Evolutionary conservation across 495 filamentous ascomycete genomes (phyloP), one percentile per base, ranked within the genome.

Genomic region (Sordaria brevicollis): DNA sequence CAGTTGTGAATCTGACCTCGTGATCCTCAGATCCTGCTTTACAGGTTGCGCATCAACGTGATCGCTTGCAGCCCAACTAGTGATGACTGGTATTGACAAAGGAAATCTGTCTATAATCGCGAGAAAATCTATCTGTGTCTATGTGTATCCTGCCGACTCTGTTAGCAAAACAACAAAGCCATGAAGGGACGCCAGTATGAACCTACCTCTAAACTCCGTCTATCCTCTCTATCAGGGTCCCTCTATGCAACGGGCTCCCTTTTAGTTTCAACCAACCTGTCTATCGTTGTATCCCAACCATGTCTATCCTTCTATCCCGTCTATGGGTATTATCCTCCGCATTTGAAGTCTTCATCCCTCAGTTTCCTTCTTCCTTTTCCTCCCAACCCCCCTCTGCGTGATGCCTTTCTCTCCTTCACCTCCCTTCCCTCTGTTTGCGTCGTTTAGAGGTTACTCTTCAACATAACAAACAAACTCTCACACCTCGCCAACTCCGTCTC

Each of bases 391-490:
- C n/a, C 15, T 7, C 38, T 3, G n/a, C n/a, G 21, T 9, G 54
- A 65, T 65, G 19, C 31, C 13, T 17, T 35, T 34, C 39, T n/a
- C n/a, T n/a, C n/a, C n/a, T 36, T 7, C 35, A 9, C 36, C 31
- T 11, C 13, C 3, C 1, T 25, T 31, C 21, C 62, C 66, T 72
- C 65, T n/a, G n/a, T n/a, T n/a, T n/a, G n/a, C n/a, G n/a, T n/a
- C 21, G 0, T 29, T 11, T 57, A 78, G 31, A 79, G 31, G 57
- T 73, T 74, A 35, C 15, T 38, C 70, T 73, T 80, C 13, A 81
- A 21, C 34, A 71, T 73, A 2, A 86, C 69, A 75, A 80, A 88
- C 62, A 88, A 67, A 41, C 77, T 78, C 37, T 88, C 84, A 0
- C 75, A 84, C 38, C 72, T 77, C 5, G 84, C 83, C 71, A 86